Percentiles rank a stretch among this genome's conserved stretches.
These are phyloP conservation scores for Phytophthora cryptogea DNA, from an alignment of 352 stramenopile genomes.

Conservation along the genomic window DNA sequence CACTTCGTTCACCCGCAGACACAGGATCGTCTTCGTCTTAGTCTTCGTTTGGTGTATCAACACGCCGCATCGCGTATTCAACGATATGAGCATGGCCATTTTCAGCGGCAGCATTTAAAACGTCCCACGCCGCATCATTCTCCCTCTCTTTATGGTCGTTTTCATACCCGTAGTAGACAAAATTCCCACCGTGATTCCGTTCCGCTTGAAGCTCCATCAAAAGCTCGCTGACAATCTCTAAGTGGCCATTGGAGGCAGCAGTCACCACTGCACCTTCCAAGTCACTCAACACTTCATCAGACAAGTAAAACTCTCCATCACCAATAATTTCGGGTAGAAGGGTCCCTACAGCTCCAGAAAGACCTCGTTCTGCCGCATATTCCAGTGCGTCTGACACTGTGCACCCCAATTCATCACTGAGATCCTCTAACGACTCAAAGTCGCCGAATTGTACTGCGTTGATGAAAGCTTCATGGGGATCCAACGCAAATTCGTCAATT, in stretches of 20 bases:
- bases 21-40: not conserved
- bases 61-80: not conserved
- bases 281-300: not conserved
- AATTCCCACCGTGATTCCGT: not conserved
- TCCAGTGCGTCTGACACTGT: not conserved
- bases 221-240: constrained; percentile 18
- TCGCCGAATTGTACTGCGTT: not conserved
- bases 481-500: not conserved
- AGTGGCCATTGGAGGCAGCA: not conserved
- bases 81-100: constrained; percentile 1
- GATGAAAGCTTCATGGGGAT: not conserved
- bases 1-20: not conserved
- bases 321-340: constrained; percentile 2
- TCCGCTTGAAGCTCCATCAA: not conserved
- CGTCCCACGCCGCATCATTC: not conserved
- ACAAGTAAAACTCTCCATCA: not conserved
- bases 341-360: not conserved
- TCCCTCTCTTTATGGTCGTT: not conserved
- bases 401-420: not conserved
- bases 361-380: not conserved
- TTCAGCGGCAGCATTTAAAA: not conserved
- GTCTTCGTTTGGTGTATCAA: too few relatives aligned
- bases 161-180: constrained; percentile 3
- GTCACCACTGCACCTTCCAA: not conserved
- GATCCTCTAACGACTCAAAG: not conserved